Evolutionary conservation across 495 filamentous ascomycete species (phyloP), one percentile per base, ranked within the genome.

Genomic region (Xylaria flabelliformis): DNA sequence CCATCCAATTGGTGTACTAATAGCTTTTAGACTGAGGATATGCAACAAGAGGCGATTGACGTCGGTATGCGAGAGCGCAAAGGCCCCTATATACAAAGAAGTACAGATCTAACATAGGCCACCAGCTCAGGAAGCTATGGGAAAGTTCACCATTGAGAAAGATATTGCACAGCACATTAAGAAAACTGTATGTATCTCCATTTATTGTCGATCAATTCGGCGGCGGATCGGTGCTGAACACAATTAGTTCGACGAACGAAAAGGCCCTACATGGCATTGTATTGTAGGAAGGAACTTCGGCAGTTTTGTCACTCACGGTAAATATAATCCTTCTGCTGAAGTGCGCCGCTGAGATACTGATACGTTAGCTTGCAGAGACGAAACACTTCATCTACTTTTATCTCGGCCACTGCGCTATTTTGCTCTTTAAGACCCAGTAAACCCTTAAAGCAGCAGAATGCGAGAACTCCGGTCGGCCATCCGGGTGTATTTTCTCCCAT

Each of bases 331-430:
- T 29, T 34, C 39, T 17, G 39, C 67, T 21, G 12, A 21, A 46
- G 34, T 29, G 24, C 12, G 51, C 10, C 53, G 48, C 36, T 48
- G 39, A 34, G 55, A 64, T 46, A 51, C 74, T 80, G 66, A 72
- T 50, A 73, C 46, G n/a, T 32, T 21, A 19, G 69, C 9, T 29
- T 32, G 64, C 41, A 98, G 95, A 99, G 81, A 98, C 96, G 51
- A 97, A 97, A 84, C 96, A 99, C 83, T 99, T 99, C 86, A 98
- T 98, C 80, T 99, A 99, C 86, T 99, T 99, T 88, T 98, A 98
- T 84, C 93, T 98, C 72, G 96, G 96, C 62, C 96, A 98, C 87
- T 97, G 93, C 81, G 96, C 96, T 24, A 98, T 99, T 77, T 91
- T 99, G 55, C 90, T 99, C 67, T 99, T 98, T 90, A 99, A 99